Evolutionary conservation across 805 yeast species (phyloP).

Genomic region (Lipomyces yamadae): DNA sequence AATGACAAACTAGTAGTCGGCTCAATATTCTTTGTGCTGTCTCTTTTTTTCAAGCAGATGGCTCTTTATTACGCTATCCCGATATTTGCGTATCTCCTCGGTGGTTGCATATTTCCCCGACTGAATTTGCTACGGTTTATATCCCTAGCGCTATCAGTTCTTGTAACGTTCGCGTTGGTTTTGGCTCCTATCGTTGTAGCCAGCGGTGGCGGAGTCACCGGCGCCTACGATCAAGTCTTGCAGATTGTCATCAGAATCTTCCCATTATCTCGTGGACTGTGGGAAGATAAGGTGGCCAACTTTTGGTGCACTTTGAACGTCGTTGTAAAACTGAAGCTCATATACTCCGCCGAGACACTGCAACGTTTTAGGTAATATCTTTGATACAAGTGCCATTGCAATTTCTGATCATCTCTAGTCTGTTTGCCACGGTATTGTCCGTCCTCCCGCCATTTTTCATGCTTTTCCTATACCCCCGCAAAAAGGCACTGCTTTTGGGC

Average conservation of each 20-base stretch:
- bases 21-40: conserved; percentile 73
- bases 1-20: conserved; percentile 69
- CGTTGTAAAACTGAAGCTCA: conserved; percentile 66
- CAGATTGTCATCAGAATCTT: conserved; percentile 74
- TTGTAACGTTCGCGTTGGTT: conserved; percentile 56
- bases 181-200: conserved; percentile 59
- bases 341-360: conserved; percentile 61
- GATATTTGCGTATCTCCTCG: conserved; percentile 77
- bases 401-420: conserved; percentile 39
- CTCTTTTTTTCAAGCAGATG: conserved; percentile 93
- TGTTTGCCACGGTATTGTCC: conserved; percentile 48
- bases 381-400: conserved; percentile 42
- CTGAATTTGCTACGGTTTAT: conserved; percentile 63
- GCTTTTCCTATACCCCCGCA: conserved; percentile 57
- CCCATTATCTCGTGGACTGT: conserved; percentile 90
- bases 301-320: conserved; percentile 96
- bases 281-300: conserved; percentile 97
- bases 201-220: conserved; percentile 26
- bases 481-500: conserved; percentile 67
- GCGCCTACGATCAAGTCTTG: conserved; percentile 51
- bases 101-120: conserved; percentile 52
- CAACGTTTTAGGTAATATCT: conserved; percentile 53
- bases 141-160: conserved; percentile 66
- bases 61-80: conserved; percentile 90
- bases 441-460: conserved; percentile 62